Base-by-base conservation (phyloP, 2,329 filamentous ascomycete species). In the Venturia effusa region DNA sequence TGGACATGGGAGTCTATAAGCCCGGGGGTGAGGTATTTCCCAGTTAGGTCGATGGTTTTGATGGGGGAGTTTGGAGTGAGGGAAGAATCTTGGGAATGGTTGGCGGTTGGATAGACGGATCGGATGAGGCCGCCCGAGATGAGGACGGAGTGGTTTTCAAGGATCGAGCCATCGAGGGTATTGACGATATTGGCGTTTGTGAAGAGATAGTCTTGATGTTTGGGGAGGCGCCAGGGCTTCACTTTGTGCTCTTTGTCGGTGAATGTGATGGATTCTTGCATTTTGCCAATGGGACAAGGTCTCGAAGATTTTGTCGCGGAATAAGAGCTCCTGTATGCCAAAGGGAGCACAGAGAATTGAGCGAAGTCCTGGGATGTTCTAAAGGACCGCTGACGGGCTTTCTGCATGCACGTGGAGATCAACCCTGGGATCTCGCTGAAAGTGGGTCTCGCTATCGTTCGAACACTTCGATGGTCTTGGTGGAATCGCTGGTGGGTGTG, bases 21-120 rank as follows among this genome's bases (percentile, higher is more conserved):
- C 4, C 81, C 80, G 1, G 81, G 81, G 51, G 75, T 75, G 19
- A 83, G 68, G 67, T 77, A 83, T 62, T 75, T 75, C 19, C 78
- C 76, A 6, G 73, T 65, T 0, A 80, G 69, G 66, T 83, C 75
- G 60, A 81, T 66, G 30, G 70, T 63, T 67, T 68, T 64, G 62
- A 68, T 45, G 66, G 67, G n/a, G n/a, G n/a, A n/a, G n/a, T n/a
- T n/a, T n/a, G n/a, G n/a, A n/a, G n/a, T n/a, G n/a, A n/a, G n/a
- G n/a, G n/a, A n/a, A n/a, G n/a, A n/a, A n/a, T n/a, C n/a, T n/a
- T n/a, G n/a, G n/a, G n/a, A n/a, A n/a, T n/a, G n/a, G n/a, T n/a
- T n/a, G n/a, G n/a, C n/a, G n/a, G n/a, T n/a, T n/a, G n/a, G n/a
- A n/a, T 39, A 39, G 61, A 67, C 72, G 68, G 24, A 72, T 64